Evolutionary conservation across 116 monocot species (phyloP).

Genomic region (Posidonia oceanica): DNA sequence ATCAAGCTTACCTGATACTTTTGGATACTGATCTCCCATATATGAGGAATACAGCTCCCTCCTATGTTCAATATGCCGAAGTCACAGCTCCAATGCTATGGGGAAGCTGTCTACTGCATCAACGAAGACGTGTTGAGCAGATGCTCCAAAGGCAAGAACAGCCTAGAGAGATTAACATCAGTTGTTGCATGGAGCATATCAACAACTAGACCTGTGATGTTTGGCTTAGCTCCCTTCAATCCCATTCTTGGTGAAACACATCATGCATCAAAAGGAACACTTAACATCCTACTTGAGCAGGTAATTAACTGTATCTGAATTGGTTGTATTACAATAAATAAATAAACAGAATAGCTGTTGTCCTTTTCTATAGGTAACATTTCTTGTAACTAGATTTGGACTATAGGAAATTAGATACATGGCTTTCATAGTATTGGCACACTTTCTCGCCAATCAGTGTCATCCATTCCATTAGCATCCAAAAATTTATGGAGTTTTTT

Average conservation of each 20-base stretch:
- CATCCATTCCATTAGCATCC: too few species aligned
- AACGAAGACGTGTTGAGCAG: slow-evolving; percentile 41
- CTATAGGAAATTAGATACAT: too few species aligned
- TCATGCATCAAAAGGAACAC: slow-evolving; percentile 71
- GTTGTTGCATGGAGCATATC: slow-evolving; percentile 91
- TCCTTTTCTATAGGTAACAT: too few species aligned
- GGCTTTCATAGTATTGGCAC: too few species aligned
- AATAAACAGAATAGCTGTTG: too few species aligned
- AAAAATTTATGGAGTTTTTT: too few species aligned
- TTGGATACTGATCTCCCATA: too few species aligned
- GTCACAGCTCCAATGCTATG: slow-evolving; percentile 91
- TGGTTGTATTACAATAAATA: too few species aligned
- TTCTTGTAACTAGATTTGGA: too few species aligned
- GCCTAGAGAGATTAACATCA: slow-evolving; percentile 56
- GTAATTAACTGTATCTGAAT: slow-evolving; percentile 11
- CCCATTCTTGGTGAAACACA: slow-evolving; percentile 96
- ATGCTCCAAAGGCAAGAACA: slow-evolving; percentile 46
- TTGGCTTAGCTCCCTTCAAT: slow-evolving; percentile 79
- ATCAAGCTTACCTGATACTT: too few species aligned
- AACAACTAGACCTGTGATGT: slow-evolving; percentile 57
- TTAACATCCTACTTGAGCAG: slow-evolving; percentile 88
- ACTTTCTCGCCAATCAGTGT: too few species aligned
- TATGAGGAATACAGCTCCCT: slow-evolving; percentile 43
- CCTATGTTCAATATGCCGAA: slow-evolving; percentile 94
- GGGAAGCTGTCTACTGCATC: slow-evolving; percentile 65